Conservation (phyloP, 345 rosid genomes). For the Isatis tinctoria region DNA sequence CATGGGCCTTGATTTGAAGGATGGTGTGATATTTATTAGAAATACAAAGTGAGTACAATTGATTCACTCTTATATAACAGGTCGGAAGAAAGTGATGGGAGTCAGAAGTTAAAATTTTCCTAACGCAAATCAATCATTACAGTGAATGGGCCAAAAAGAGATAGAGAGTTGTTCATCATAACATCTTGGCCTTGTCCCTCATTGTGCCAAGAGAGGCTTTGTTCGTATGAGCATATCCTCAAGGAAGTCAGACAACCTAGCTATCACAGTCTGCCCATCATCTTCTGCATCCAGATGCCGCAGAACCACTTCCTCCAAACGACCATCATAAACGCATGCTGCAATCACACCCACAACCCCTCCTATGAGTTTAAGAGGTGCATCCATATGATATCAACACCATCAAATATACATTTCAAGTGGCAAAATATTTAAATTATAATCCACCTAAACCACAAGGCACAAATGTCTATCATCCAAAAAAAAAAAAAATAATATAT, state of each 20-base stretch:
- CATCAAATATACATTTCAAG: slow-evolving; percentile 14
- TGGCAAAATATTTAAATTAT: neutral
- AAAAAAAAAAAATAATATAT: no score
- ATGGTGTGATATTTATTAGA: neutral
- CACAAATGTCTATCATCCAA: no score
- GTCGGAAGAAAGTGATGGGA: neutral
- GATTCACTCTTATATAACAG: neutral
- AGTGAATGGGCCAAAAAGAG: neutral
- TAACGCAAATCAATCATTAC: slow-evolving; percentile 2
- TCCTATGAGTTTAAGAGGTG: slow-evolving; percentile 14
- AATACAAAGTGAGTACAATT: neutral
- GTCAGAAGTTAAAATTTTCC: neutral
- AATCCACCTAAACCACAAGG: neutral
- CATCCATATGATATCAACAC: slow-evolving; percentile 17
- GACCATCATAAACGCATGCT: slow-evolving; percentile 81
- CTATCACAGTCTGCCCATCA: slow-evolving; percentile 67
- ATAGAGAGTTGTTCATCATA: neutral
- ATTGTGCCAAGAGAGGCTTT: slow-evolving; percentile 9
- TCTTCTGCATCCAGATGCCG: slow-evolving; percentile 82
- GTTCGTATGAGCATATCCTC: slow-evolving; percentile 39
- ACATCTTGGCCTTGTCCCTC: slow-evolving; percentile 18
- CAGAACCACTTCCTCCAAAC: slow-evolving; percentile 66
- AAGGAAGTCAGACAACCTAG: slow-evolving; percentile 76
- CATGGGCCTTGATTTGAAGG: neutral
- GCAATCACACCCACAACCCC: slow-evolving; percentile 34